Evolutionary conservation across 176 grass and related monocot species (phyloP), one percentile per base, ranked within the genome.

Genomic region (Themeda triandra): DNA sequence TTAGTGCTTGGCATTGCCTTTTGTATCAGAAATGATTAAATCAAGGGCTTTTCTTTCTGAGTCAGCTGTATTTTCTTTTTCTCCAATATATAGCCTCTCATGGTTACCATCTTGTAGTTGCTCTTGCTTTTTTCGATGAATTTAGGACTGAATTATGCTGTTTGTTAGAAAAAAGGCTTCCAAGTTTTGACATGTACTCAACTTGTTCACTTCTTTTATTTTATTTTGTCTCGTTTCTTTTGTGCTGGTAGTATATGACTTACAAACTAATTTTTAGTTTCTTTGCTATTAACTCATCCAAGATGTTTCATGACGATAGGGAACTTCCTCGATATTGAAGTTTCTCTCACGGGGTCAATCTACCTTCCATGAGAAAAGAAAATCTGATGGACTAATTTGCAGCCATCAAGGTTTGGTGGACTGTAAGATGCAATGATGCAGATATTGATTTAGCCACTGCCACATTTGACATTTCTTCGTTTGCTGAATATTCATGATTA

Each of bases 241-340:
- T 29, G 3, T 66, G 44, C 69, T 80, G 79, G 33, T 19, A 13
- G 12, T 71, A 78, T 49, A 69, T 5, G 76, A 66, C 8, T 33
- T 76, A 1, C 21, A 63, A 30, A 32, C 8, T 37, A 77, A 62
- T 39, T 48, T 17, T 60, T 70, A 71, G 30, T 12, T 83, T 63
- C 24, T 48, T n/a, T 63, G 45, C 15, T 17, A 30, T 8, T 13
- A 54, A 37, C 24, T 91, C 13, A 71, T 19, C 60, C 56, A 51
- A 23, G 42, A 59, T 82, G 51, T 28, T 65, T 36, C 36, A 41
- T 64, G 31, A 30, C 4, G 54, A 86, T 75, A 95, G 91, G 91
- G 77, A 82, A 73, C 87, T 83, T 85, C 80, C 37, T 90, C 91
- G 18, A 98, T 98, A 83, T 83, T 98, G 80, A 94, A 88, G 68